These are phyloP conservation scores for Porodaedalea pini DNA, from an alignment of 1,284 basidiomycete species.

Conservation along the genomic window DNA sequence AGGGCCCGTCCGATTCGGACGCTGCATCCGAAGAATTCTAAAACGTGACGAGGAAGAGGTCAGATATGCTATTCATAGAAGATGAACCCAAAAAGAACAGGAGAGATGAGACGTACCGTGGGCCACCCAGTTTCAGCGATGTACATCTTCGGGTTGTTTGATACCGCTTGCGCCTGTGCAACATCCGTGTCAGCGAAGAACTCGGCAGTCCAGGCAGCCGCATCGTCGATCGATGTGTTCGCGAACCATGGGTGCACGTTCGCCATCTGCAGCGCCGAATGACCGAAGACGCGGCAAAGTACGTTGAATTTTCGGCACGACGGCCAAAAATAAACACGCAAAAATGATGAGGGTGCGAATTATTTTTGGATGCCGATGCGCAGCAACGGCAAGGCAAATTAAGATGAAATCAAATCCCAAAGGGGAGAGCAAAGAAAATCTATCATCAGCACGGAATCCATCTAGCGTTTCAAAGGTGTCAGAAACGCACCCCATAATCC, in stretches of 20 bases:
- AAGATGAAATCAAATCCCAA: neutral
- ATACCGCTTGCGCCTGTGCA: conserved; percentile 38
- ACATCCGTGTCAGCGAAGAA: conserved; percentile 63
- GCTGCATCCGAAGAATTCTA: conserved; percentile 56
- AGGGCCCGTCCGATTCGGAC: conserved; percentile 61
- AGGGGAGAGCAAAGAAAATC: neutral
- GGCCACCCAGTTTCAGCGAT: conserved; percentile 97
- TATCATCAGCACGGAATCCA: neutral
- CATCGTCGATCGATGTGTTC: conserved; percentile 62
- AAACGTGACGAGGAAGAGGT: neutral
- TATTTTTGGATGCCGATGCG: conserved; percentile 9
- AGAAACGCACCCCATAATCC: conserved; percentile 68
- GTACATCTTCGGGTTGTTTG: conserved; percentile 74
- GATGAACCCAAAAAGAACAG: neutral
- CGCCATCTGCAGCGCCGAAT: conserved; percentile 43
- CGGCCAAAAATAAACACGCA: neutral
- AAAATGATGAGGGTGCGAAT: neutral
- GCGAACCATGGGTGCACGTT: conserved; percentile 91
- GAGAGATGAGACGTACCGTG: conserved; percentile 49
- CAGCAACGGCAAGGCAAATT: neutral
- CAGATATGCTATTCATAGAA: neutral
- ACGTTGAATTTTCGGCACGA: neutral
- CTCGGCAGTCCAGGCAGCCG: conserved; percentile 63
- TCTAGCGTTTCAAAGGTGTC: neutral
- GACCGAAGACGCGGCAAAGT: neutral